phyloP scores from a whole-genome alignment of 2,329 filamentous ascomycete genomes.

The Hirsutella minnesotensis region DNA sequence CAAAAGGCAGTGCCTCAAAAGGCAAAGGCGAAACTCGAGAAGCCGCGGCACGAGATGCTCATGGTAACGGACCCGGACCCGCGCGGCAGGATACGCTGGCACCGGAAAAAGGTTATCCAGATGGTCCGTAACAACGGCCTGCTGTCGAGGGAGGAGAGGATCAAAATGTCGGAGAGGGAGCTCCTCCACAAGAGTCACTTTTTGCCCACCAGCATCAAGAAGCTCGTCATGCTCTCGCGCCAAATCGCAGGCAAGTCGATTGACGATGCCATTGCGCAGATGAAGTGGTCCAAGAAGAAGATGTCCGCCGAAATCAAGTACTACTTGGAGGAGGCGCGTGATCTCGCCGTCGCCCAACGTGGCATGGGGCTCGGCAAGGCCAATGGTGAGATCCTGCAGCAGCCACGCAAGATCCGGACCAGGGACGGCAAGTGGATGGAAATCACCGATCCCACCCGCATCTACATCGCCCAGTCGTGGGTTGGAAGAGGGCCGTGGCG shows the following conservation, averaged over 20 bases:
- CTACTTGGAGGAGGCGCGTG: conserved; percentile 70
- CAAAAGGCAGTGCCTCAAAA: conserved; percentile 8
- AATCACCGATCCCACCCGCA: conserved; percentile 61
- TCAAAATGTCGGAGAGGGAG: conserved; percentile 52
- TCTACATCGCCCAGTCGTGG: conserved; percentile 92
- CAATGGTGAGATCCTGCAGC: conserved; percentile 25
- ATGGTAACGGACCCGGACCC: conserved; percentile 66
- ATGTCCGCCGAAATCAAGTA: conserved; percentile 67
- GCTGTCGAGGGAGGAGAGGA: conserved; percentile 47
- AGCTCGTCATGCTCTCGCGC: conserved; percentile 71
- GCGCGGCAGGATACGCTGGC: conserved; percentile 57
- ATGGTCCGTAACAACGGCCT: conserved; percentile 50
- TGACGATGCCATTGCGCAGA: conserved; percentile 86
- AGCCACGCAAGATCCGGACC: conserved; percentile 47
- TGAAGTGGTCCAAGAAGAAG: conserved; percentile 93
- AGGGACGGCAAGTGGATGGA: conserved; percentile 64
- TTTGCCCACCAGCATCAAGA: conserved; percentile 83
- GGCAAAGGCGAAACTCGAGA: conserved; percentile 7
- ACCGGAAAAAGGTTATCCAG: conserved; percentile 73
- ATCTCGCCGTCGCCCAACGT: conserved; percentile 64
- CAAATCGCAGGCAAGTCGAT: conserved; percentile 92
- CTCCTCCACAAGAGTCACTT: conserved; percentile 50
- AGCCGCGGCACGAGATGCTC: conserved; percentile 40
- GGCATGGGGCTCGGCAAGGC: conserved; percentile 67
- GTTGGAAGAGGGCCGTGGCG: conserved; percentile 64